Base-by-base conservation (phyloP, 2,329 filamentous ascomycete species). In the Trichoderma sp. region DNA sequence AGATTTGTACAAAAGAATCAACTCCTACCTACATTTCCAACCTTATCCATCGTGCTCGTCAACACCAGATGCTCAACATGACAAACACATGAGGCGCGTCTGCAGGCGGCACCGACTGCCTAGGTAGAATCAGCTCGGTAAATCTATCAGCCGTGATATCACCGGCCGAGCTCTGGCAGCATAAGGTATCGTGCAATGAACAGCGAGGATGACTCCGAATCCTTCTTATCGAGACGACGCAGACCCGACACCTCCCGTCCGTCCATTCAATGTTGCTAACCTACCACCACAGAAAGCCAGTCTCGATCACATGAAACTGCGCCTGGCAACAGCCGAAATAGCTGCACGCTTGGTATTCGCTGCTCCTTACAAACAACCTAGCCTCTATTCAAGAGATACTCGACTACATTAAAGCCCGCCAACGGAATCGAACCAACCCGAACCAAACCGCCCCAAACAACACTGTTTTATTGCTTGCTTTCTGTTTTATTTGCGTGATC, bases 401-500 rank as follows among this genome's bases (percentile, higher is more conserved):
- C 34, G 34, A 39, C 34, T 39, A 39, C 34, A 39, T 39, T 39
- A 39, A 2, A 39, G 9, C 3, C 34, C 34, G 4, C 14, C 34
- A 14, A 39, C 34, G 10, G 34, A 3, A 39, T 39, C 9, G 34
- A 39, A 39, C 12, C 34, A 43, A 12, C 21, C 19, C 45, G 24
- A 39, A 39, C 12, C 34, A 43, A 12, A 28, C 19, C 45, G 24
- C 19, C 48, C 50, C 30, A 54, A 24, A 45, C 34, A 30, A 52
- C 43, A n/a, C 15, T 48, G 44, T 45, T 63, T 54, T 39, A 63
- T 47, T 63, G 50, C 50, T 63, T 55, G 48, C 41, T 63, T 63
- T 63, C 19, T 54, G 59, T 63, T 63, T 63, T 63, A 63, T 28
- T 63, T 45, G 39, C 44, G 55, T 63, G 34, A 15, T 63, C 3